Conservation (phyloP, 176 grass and related monocot species). For the Themeda triandra region DNA sequence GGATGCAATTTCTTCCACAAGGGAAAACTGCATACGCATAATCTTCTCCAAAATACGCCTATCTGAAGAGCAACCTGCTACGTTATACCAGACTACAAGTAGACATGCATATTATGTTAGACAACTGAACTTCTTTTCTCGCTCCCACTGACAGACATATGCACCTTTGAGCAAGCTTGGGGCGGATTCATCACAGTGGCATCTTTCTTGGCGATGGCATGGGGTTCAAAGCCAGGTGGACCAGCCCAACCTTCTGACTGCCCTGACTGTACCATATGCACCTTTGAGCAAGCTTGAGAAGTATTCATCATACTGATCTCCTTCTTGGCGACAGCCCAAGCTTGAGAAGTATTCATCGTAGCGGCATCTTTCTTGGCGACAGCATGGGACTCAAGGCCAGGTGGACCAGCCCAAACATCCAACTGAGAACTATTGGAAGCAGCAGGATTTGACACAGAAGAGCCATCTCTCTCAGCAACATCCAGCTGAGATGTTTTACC, state of each 20-base stretch:
- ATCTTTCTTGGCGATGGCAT: conserved; percentile 12
- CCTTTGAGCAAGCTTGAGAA: neutral
- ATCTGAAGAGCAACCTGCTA: neutral
- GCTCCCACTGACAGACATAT: neutral
- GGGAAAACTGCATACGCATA: neutral
- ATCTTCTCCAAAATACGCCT: neutral
- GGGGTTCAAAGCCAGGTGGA: conserved; percentile 44
- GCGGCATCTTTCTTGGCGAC: neutral
- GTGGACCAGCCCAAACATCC: conserved; percentile 34
- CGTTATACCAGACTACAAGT: neutral
- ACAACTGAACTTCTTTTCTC: neutral
- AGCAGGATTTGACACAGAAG: conserved; percentile 18
- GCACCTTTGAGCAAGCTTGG: conserved; percentile 32
- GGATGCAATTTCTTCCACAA: neutral
- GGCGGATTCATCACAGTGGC: neutral
- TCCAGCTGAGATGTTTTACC: conserved; percentile 25
- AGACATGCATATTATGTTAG: neutral
- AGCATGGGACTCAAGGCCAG: conserved; percentile 26
- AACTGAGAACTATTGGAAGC: conserved; percentile 13
- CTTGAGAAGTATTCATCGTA: neutral
- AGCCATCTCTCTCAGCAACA: conserved; percentile 13
- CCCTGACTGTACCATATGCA: neutral
- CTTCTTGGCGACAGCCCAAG: conserved; percentile 20
- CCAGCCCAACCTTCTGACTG: conserved; percentile 23
- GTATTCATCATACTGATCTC: neutral